phyloP scores from a whole-genome alignment of 495 filamentous ascomycete genomes.

The Niebla homalea region DNA sequence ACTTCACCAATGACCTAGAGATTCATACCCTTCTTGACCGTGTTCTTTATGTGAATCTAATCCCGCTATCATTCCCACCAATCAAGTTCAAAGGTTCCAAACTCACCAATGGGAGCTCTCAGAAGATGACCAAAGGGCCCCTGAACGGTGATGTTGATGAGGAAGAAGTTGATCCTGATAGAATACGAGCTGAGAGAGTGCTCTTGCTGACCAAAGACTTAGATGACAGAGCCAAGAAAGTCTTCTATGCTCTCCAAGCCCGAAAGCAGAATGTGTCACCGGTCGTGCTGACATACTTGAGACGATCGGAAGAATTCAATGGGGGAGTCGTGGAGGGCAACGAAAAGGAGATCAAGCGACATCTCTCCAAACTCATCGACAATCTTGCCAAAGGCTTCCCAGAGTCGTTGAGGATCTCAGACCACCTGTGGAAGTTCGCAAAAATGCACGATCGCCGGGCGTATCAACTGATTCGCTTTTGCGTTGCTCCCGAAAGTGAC shows the following conservation, averaged over 20 bases:
- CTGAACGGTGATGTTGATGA: constrained; percentile 29
- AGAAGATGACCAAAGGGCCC: constrained; percentile 41
- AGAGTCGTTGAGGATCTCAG: constrained; percentile 49
- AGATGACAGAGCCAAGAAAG: constrained; percentile 65
- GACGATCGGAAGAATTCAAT: constrained; percentile 73
- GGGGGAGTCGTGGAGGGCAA: constrained; percentile 45
- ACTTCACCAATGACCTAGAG: constrained; percentile 81
- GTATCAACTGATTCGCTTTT: constrained; percentile 78
- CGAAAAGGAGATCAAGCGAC: constrained; percentile 50
- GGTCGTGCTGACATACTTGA: constrained; percentile 56
- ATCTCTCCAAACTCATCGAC: constrained; percentile 53
- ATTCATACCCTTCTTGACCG: constrained; percentile 73
- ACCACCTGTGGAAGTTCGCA: constrained; percentile 79
- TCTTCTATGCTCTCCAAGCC: constrained; percentile 75
- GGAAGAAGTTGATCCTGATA: constrained; percentile 58
- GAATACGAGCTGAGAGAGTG: constrained; percentile 72
- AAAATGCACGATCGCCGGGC: constrained; percentile 81
- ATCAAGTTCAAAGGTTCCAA: constrained; percentile 56
- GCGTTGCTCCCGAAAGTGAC: constrained; percentile 75
- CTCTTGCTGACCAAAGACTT: constrained; percentile 67
- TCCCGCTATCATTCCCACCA: constrained; percentile 76
- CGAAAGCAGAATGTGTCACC: constrained; percentile 58
- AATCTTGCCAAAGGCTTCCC: constrained; percentile 61
- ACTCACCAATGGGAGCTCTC: constrained; percentile 44
- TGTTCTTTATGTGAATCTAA: constrained; percentile 71